Conservation (phyloP, 2,329 filamentous ascomycete species). For the Cercospora sp. region DNA sequence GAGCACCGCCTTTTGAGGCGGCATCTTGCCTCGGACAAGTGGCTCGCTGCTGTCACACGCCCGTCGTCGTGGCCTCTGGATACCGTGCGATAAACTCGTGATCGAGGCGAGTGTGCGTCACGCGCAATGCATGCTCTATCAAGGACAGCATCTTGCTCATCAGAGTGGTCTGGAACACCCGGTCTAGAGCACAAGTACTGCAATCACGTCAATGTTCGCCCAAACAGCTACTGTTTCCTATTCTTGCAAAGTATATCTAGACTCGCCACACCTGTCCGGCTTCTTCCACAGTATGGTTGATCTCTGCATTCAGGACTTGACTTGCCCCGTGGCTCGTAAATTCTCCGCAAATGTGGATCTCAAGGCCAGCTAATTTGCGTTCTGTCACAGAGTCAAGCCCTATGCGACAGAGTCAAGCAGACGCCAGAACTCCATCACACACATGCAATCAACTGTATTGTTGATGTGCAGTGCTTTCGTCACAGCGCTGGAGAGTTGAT, state of each 20-base stretch:
- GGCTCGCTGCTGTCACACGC: background rate
- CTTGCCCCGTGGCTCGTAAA: background rate
- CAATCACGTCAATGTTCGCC: background rate
- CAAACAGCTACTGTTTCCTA: background rate
- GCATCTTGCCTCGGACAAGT: background rate
- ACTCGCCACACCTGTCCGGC: background rate
- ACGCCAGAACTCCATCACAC: background rate
- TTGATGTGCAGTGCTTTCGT: background rate
- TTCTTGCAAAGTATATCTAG: background rate
- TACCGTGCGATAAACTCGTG: background rate
- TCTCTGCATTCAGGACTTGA: background rate
- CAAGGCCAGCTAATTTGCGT: constrained; percentile 7
- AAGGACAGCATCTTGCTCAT: background rate
- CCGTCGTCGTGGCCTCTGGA: background rate
- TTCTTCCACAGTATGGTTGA: background rate
- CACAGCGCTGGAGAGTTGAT: background rate
- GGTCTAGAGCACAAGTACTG: background rate
- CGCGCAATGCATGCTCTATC: background rate
- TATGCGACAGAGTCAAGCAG: constrained; percentile 5
- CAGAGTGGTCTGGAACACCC: background rate
- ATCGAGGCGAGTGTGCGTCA: background rate
- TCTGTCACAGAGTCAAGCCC: constrained; percentile 4
- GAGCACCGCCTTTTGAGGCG: background rate
- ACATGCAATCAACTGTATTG: background rate
- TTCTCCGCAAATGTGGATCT: background rate